Evolutionary conservation across 108 stramenopile species (phyloP).

Genomic region (Nitzschia sp.): DNA sequence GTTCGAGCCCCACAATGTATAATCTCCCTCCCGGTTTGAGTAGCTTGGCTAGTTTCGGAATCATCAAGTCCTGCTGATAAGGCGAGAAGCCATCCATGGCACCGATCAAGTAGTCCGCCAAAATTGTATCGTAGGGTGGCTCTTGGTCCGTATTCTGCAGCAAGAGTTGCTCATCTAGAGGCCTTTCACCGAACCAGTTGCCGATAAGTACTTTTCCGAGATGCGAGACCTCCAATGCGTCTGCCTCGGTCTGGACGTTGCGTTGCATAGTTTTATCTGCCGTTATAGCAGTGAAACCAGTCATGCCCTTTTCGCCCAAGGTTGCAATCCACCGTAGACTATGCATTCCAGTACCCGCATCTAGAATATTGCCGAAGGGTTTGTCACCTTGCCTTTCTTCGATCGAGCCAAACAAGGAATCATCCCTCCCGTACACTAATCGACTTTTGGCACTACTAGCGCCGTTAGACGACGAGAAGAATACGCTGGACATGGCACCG

Average conservation of each 20-base stretch:
- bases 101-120: conserved; percentile 95
- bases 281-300: conserved; percentile 74
- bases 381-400: conserved; percentile 64
- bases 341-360: conserved; percentile 94
- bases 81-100: conserved; percentile 97
- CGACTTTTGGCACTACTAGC: conserved; percentile 26
- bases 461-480: conserved; percentile 1
- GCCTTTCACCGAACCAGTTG: conserved; percentile 71
- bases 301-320: conserved; percentile 56
- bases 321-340: conserved; percentile 92
- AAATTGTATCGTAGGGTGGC: conserved; percentile 64
- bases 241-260: conserved; percentile 66
- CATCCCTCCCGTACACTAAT: conserved; percentile 63
- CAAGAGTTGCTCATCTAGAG: conserved; percentile 13
- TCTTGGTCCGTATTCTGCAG: conserved; percentile 16
- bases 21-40: conserved; percentile 88
- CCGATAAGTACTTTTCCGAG: conserved; percentile 82
- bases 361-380: conserved; percentile 80
- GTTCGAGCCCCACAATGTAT: conserved; percentile 91
- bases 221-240: conserved; percentile 47
- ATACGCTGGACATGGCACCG: background rate
- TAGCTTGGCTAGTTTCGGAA: conserved; percentile 72
- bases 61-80: conserved; percentile 90
- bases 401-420: conserved; percentile 80
- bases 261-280: conserved; percentile 80